Conservation (phyloP, 345 rosid species). For the Gossypioides kirkii region DNA sequence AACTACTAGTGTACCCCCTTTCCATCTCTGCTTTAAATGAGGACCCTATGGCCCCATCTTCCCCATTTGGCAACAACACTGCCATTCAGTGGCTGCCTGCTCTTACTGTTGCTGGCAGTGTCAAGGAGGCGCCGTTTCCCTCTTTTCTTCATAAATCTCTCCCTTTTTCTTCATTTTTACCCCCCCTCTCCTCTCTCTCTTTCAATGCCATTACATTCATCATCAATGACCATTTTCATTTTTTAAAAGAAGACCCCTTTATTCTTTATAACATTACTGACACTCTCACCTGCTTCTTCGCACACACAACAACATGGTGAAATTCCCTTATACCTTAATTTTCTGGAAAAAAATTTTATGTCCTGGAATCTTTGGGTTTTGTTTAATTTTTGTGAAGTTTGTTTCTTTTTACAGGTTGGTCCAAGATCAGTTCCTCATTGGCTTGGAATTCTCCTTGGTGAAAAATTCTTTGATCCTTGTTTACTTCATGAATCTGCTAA, state of each 20-base stretch:
- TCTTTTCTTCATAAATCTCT: not conserved
- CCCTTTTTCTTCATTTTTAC: not conserved
- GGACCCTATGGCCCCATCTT: not conserved
- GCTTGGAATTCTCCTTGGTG: constrained; percentile 27
- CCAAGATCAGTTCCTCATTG: constrained; percentile 21
- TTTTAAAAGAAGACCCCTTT: not conserved
- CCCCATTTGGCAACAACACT: constrained; percentile 11
- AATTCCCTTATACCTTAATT: not conserved
- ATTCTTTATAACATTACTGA: not conserved
- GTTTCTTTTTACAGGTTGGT: constrained; percentile 6
- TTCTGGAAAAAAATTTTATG: not conserved
- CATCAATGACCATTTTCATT: not conserved
- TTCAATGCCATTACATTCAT: not conserved
- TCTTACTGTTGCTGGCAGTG: not conserved
- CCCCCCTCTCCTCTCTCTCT: not conserved
- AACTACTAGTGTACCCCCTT: not conserved
- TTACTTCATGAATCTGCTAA: constrained; percentile 24
- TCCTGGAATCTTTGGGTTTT: not conserved
- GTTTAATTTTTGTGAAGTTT: not conserved
- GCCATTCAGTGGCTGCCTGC: not conserved
- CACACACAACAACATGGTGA: constrained; percentile 5
- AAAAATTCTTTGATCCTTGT: constrained; percentile 35
- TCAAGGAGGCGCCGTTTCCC: constrained; percentile 9
- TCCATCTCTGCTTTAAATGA: constrained; percentile 13
- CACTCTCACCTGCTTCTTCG: constrained; percentile 9